Conservation (phyloP, 192 early-diverging fungal species). For the Podochytrium sp. region DNA sequence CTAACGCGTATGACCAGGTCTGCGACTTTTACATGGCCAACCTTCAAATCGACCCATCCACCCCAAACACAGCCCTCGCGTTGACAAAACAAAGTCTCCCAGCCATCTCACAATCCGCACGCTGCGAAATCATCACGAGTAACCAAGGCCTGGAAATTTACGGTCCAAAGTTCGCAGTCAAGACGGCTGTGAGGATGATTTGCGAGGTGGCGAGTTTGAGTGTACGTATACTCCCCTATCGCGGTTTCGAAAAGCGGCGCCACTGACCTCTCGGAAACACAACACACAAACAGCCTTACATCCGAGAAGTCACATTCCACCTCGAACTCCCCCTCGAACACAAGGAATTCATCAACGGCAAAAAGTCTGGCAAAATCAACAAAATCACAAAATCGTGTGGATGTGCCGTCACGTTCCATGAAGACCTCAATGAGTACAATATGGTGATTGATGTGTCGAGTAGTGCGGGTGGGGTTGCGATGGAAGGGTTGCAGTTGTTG, state of each 20-base stretch:
- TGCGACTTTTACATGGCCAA: constrained; percentile 59
- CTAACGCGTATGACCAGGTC: constrained; percentile 23
- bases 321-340: constrained; percentile 79
- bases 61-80: constrained; percentile 35
- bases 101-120: constrained; percentile 52
- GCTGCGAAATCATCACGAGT: constrained; percentile 68
- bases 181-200: constrained; percentile 62
- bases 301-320: constrained; percentile 72
- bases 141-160: constrained; percentile 68
- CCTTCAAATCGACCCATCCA: constrained; percentile 37
- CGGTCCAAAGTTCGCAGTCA: constrained; percentile 66
- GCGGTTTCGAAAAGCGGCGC: no score
- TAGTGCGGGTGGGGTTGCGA: constrained; percentile 50
- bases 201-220: constrained; percentile 57
- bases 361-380: constrained; percentile 89
- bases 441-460: constrained; percentile 79
- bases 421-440: constrained; percentile 75
- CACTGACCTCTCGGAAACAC: no score
- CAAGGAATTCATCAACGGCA: constrained; percentile 85
- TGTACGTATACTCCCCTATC: no score
- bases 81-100: constrained; percentile 46
- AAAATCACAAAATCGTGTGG: constrained; percentile 77
- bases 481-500: constrained; percentile 72
- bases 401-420: constrained; percentile 71
- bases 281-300: constrained; percentile 23